Evolutionary conservation across 208 protist genomes (phyloP).

Genomic region (Naegleria fowleri): DNA sequence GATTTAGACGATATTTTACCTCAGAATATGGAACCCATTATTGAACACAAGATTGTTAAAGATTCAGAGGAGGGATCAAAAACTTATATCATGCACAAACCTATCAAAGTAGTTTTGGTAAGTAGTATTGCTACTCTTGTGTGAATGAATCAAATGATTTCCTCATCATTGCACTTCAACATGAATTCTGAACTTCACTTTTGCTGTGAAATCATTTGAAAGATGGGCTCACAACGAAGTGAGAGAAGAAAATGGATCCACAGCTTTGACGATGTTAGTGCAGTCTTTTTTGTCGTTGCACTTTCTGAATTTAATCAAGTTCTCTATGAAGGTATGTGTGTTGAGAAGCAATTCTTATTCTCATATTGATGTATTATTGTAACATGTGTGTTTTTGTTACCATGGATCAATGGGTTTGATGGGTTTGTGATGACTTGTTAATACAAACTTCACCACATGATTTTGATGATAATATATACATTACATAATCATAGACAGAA

Average conservation of each 20-base stretch:
- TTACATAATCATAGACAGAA: slow-evolving; percentile 61
- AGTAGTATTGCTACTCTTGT: too few relatives aligned
- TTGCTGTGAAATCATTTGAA: too few relatives aligned
- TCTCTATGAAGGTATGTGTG: slow-evolving; percentile 20
- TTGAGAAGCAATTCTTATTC: too few relatives aligned
- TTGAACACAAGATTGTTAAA: background rate
- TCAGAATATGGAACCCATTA: background rate
- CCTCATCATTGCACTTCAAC: too few relatives aligned
- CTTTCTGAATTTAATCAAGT: slow-evolving; percentile 14
- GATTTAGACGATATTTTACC: background rate
- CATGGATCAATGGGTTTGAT: too few relatives aligned
- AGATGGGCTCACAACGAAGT: slow-evolving; percentile 41
- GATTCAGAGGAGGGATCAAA: background rate
- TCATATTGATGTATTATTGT: too few relatives aligned
- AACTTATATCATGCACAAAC: background rate
- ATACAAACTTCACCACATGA: too few relatives aligned
- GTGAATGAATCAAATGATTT: too few relatives aligned
- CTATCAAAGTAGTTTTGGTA: background rate
- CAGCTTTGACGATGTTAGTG: slow-evolving; percentile 32
- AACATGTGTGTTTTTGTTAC: too few relatives aligned
- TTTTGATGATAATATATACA: too few relatives aligned
- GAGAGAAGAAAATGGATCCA: slow-evolving; percentile 38
- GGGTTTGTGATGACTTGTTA: too few relatives aligned
- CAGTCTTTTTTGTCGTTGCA: slow-evolving; percentile 28
- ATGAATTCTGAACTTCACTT: too few relatives aligned